A percentile compares a stretch with the other conserved stretches of the same genome.
phyloP scores from a whole-genome alignment of 306 rosid species.

The Gastrolobium bilobum region DNA sequence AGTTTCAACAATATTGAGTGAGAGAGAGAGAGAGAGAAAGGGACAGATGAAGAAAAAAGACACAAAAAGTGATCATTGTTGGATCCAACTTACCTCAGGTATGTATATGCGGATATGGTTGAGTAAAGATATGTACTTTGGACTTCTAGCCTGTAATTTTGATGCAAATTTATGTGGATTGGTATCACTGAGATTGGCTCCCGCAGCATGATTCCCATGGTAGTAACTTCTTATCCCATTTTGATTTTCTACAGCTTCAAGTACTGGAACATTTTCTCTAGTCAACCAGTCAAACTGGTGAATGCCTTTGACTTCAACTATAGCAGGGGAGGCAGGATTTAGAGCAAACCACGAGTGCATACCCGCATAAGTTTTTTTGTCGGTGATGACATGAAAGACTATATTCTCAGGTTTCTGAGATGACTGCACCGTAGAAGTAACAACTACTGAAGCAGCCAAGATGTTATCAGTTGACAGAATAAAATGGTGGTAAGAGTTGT shows the following conservation, averaged over 20 bases:
- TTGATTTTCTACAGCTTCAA: conserved; percentile 96
- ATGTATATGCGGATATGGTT: conserved; percentile 96
- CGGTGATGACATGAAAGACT: conserved; percentile 97
- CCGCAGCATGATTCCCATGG: conserved; percentile 86
- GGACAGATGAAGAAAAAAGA: background rate
- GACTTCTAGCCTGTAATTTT: conserved; percentile 94
- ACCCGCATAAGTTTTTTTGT: conserved; percentile 95
- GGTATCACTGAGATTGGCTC: conserved; percentile 78
- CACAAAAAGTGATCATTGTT: conserved; percentile 14
- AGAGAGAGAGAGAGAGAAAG: background rate
- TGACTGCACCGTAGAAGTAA: conserved; percentile 89
- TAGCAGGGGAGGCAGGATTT: conserved; percentile 89
- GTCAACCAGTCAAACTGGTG: conserved; percentile 99
- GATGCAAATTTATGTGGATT: conserved; percentile 83
- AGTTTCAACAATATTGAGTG: conserved; percentile 30
- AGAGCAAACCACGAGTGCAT: conserved; percentile 99
- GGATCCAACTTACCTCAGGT: conserved; percentile 82
- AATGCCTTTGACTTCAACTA: conserved; percentile 93
- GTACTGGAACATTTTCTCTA: conserved; percentile 98
- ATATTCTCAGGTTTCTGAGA: conserved; percentile 81
- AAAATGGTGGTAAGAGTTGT: conserved; percentile 91
- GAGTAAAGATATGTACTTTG: conserved; percentile 96
- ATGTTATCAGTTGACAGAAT: conserved; percentile 94
- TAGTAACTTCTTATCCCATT: conserved; percentile 89
- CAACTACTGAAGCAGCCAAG: conserved; percentile 98